Base-by-base conservation (phyloP, 2,329 filamentous ascomycete genomes). In the Gremmenia infestans region DNA sequence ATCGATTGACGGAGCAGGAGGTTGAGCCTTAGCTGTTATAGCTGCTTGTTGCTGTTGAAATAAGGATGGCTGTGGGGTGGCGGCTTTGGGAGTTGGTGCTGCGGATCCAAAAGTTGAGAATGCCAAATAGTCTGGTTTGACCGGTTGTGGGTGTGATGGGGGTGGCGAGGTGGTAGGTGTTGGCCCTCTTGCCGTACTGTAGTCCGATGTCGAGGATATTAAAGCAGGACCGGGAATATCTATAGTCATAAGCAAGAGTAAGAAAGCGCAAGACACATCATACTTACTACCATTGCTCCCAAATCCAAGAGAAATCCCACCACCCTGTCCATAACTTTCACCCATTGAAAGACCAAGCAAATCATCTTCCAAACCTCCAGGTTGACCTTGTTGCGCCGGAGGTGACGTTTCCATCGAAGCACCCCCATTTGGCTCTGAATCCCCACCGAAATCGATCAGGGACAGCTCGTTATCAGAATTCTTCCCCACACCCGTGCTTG, bases 381-480 rank as follows among this genome's bases (percentile, higher is more conserved):
- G 74, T 55, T 82, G 80, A 14, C 76, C 71, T 48, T 50, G 42
- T 22, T 74, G 73, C 25, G 72, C 62, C 37, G 71, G 65, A 47
- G 69, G 61, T 7, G 76, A 71, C 35, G 71, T 64, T 47, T 69
- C 63, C 3, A 75, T 71, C 48, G 74, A 72, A 25, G 78, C 76
- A 54, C 76, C 77, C 42, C 80, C 74, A 40, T 86, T 84, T 15
- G 83, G 80, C 56, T 83, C 78, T 9, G 77, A 63, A 48, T 85
- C 81, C 4, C 72, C 86, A 58, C 88, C 89, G 67, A 99, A 92
- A 70, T 99, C 94, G 67, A 99, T 99, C 61, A 99, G 75, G 5
- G 94, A 97, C 22, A 97, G 75, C 71, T 97, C 92, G 66, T 91
- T 80, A 62, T 85, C 80, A 6, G 83, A 79, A 65, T 87, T 82